phyloP scores from a whole-genome alignment of 352 stramenopile genomes.

The Phytophthora citrophthora region DNA sequence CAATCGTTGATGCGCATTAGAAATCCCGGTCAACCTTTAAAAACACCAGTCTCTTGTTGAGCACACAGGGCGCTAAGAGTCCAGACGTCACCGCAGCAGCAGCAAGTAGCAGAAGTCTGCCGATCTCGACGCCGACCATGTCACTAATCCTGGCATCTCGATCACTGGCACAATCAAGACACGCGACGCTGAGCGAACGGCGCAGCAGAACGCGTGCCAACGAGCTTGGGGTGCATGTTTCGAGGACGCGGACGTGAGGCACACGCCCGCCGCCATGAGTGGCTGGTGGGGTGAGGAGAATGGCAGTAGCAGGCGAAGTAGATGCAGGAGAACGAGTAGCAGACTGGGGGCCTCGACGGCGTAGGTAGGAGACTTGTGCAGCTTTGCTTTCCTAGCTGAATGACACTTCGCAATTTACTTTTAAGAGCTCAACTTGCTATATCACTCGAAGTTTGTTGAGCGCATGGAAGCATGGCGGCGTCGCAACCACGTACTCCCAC shows the following conservation, averaged over 20 bases:
- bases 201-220: not conserved
- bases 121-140: not conserved
- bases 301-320: not conserved
- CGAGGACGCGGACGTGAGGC: no score
- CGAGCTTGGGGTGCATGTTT: no score
- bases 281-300: not conserved
- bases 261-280: not conserved
- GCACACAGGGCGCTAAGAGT: no score
- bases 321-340: not conserved
- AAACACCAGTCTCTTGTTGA: slow-evolving; percentile 30
- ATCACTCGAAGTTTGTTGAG: slow-evolving; percentile 31
- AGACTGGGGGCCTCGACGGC: not conserved
- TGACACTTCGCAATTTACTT: no score
- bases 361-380: no score
- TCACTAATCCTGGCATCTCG: no score
- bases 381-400: no score
- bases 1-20: slow-evolving; percentile 21
- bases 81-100: no score
- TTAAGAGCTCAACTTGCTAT: no score
- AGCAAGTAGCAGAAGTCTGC: not conserved
- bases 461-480: slow-evolving; percentile 3
- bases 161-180: not conserved
- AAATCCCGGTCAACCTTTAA: slow-evolving; percentile 21
- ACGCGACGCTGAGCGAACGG: not conserved
- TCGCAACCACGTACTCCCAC: no score